phyloP scores from a whole-genome alignment of 768 basidiomycete genomes.

The Chalciporus sphaerocephalus region DNA sequence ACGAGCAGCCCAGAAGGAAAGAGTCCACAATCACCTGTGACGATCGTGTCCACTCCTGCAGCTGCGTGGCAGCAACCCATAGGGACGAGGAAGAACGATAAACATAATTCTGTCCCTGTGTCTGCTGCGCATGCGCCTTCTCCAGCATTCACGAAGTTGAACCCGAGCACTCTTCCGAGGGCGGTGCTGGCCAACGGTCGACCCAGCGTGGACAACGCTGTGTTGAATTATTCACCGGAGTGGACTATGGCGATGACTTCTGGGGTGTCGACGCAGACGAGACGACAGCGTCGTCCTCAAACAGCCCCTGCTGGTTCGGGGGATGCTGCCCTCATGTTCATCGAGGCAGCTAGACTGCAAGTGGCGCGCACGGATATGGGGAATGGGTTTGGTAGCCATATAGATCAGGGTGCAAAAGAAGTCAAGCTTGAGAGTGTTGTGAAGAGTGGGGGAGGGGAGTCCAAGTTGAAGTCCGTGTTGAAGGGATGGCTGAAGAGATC shows the following conservation, averaged over 20 bases:
- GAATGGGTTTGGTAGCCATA: background rate
- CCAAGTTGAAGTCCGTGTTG: constrained; percentile 15
- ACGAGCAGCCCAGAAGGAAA: background rate
- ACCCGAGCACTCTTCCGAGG: background rate
- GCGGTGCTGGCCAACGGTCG: background rate
- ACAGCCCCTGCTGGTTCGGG: constrained; percentile 20
- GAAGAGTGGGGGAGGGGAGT: constrained; percentile 5
- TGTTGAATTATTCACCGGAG: background rate
- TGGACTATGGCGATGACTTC: background rate
- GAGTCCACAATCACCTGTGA: background rate
- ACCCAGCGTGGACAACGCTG: background rate
- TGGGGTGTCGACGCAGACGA: background rate
- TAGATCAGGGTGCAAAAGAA: background rate
- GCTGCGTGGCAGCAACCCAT: background rate
- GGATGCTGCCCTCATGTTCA: constrained; percentile 12
- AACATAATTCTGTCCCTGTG: background rate
- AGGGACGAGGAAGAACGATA: background rate
- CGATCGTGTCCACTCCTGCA: background rate
- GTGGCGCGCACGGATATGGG: background rate
- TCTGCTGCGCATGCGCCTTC: background rate
- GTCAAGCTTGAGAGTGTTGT: background rate
- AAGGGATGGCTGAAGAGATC: constrained; percentile 15
- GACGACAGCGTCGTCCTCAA: constrained; percentile 20
- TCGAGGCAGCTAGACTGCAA: constrained; percentile 4
- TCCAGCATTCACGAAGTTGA: background rate